Base-by-base conservation (phyloP, 495 filamentous ascomycete species). In the Tuber borchii region DNA sequence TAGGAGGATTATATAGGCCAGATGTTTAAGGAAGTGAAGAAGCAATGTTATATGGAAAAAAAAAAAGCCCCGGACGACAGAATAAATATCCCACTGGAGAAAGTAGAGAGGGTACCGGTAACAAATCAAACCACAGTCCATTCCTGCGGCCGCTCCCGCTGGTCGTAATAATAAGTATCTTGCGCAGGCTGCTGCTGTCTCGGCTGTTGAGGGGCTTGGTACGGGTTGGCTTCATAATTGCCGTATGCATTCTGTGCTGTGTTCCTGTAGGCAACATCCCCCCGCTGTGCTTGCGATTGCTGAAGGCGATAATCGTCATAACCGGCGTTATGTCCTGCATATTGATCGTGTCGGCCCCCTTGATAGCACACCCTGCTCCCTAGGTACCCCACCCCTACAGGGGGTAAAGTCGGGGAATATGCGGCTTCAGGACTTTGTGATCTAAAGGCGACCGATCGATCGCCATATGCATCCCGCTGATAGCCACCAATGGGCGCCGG, bases 401-500 rank as follows among this genome's bases (percentile, higher is more conserved):
- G 70, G 12, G 22, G 19, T 12, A 37, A 19, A 22, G 39, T 68
- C 22, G 72, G 56, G 56, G 56, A 34, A 44, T 71, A 56, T 26
- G 22, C 48, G 22, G 76, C 71, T 44, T 70, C 16, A 48, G 40
- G n/a, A 19, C 42, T 44, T 40, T 61, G 39, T 46, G 42, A 44
- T 45, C 61, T 16, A 44, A 42, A 34, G 14, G 56, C 56, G 56
- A 16, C 26, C 10, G 44, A 61, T 56, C 75, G 78, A 12, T 14
- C 34, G 1, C 39, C 22, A n/a, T 71, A 74, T 14, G 26, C 26
- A 39, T 48, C 72, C 10, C 69, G 76, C 10, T 46, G 51, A 69
- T 79, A 79, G 16, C 72, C 70, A 8, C 44, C 76, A 7, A 61
- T 61, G 20, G 56, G 56, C 20, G 43, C 34, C 14, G 70, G 76